Evolutionary conservation across 768 basidiomycete genomes (phyloP), one percentile per base, ranked within the genome.

Genomic region (Hypholoma sublateritium): DNA sequence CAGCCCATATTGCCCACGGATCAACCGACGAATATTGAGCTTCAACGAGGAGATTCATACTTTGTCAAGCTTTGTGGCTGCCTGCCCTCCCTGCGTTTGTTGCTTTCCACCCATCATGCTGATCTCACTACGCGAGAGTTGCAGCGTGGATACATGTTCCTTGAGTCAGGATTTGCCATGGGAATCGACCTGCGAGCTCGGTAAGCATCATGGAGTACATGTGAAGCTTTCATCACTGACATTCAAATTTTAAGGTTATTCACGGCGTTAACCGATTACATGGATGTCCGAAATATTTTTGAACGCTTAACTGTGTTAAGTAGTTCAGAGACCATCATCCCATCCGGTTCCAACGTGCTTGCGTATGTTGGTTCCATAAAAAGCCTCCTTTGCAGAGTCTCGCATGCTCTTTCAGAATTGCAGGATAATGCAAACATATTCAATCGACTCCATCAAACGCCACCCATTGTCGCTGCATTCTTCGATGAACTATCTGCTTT

Each of bases 111-210:
- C 45, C 96, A 98, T 69, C 91, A 95, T 67, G 67, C 79, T 0
- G 97, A 98, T 66, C 64, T 98, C 46, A 80, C 83, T 9, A 93
- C 92, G n/a, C 87, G 89, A 13, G 96, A 98, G 57, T 75, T 98
- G 16, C 88, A 88, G 65, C 81, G 93, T 59, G 91, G 88, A 6
- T 69, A 90, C 16, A 85, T 82, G 60, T 81, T 90, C 55, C 78
- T 93, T 4, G 94, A 98, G 69, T 93, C 88, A 41, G 80, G 85
- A 2, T 88, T 93, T 68, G 80, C 79, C 3, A 71, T 88, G 47
- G 88, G 88, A 1, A 62, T 95, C 14, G 79, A 80, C 36, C 69
- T 83, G 25, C 77, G 93, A 67, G 70, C 81, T 32, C 70, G 80
- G 95, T 95, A 69, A 71, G 86, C 75, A 19, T 24, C 21, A n/a